Evolutionary conservation across 2,329 filamentous ascomycete species (phyloP).

Genomic region (Scytalidium sp.): DNA sequence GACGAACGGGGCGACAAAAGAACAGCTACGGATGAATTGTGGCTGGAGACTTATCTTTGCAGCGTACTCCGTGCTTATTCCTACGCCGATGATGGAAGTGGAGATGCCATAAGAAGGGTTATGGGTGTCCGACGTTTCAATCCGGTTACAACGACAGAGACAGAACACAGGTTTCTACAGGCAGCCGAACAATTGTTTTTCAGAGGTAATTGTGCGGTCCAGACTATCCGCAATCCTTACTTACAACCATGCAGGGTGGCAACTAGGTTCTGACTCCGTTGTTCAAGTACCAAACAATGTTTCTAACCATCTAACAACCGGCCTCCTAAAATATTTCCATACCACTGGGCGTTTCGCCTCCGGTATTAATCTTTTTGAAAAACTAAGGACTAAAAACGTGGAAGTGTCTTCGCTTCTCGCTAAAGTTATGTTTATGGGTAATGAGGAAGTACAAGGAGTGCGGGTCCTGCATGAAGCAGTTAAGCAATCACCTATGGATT

Average conservation of each 20-base stretch:
- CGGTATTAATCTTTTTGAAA: constrained; percentile 96
- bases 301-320: constrained; percentile 92
- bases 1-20: constrained; percentile 95
- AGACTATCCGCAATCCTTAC: background rate
- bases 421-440: constrained; percentile 87
- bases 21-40: constrained; percentile 87
- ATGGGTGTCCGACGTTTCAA: constrained; percentile 97
- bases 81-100: constrained; percentile 93
- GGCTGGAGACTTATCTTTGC: constrained; percentile 97
- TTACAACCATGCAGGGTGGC: constrained; percentile 65
- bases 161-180: constrained; percentile 92
- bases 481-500: constrained; percentile 94
- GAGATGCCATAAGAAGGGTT: constrained; percentile 93
- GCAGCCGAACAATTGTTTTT: constrained; percentile 96
- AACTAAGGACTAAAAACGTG: constrained; percentile 83
- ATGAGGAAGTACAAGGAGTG: constrained; percentile 96
- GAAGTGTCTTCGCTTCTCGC: constrained; percentile 93
- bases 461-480: constrained; percentile 83
- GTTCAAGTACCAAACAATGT: constrained; percentile 97
- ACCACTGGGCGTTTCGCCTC: constrained; percentile 93
- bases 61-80: constrained; percentile 92
- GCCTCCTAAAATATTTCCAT: constrained; percentile 89
- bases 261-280: constrained; percentile 92
- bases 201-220: constrained; percentile 55
- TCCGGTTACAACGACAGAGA: constrained; percentile 96